Percentiles rank a stretch among this genome's conserved stretches.
Conservation (phyloP, 2,329 filamentous ascomycete species). For the Ceratocystis papillata region DNA sequence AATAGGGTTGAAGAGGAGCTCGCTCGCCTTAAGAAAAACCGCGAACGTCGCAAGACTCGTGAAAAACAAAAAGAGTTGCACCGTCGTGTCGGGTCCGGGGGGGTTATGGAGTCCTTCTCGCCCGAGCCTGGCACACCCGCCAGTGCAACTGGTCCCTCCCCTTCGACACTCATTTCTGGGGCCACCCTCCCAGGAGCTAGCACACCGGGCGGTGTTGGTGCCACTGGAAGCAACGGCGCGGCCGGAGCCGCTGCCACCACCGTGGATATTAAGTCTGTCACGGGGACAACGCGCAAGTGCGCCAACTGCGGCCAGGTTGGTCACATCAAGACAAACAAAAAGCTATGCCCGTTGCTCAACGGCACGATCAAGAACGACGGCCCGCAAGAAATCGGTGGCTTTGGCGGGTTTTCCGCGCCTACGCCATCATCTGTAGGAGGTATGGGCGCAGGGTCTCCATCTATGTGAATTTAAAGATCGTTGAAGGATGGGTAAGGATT, state of each 20-base stretch:
- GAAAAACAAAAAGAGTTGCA: slow-evolving; percentile 73
- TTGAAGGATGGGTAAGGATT: too few species aligned
- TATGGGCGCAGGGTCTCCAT: slow-evolving; percentile 12
- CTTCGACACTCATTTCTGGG: background rate
- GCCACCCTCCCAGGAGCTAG: background rate
- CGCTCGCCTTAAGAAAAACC: slow-evolving; percentile 77
- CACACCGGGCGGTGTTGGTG: background rate
- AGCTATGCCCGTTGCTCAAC: slow-evolving; percentile 82
- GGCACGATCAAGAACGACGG: slow-evolving; percentile 59
- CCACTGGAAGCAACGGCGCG: background rate
- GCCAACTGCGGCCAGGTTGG: slow-evolving; percentile 94
- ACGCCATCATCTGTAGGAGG: slow-evolving; percentile 12
- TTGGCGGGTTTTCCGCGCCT: slow-evolving; percentile 34
- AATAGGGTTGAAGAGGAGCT: slow-evolving; percentile 55
- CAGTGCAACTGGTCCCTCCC: slow-evolving; percentile 37
- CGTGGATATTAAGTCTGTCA: slow-evolving; percentile 27
- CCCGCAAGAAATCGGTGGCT: slow-evolving; percentile 47
- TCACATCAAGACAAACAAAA: slow-evolving; percentile 99
- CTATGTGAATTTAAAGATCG: background rate
- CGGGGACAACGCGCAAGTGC: slow-evolving; percentile 77
- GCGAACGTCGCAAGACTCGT: slow-evolving; percentile 76
- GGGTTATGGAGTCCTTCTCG: slow-evolving; percentile 38
- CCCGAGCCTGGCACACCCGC: slow-evolving; percentile 38
- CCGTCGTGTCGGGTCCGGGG: slow-evolving; percentile 29
- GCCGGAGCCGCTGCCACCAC: background rate